Conservation (phyloP, 257 asterid genomes). For the Gentiana dahurica region DNA sequence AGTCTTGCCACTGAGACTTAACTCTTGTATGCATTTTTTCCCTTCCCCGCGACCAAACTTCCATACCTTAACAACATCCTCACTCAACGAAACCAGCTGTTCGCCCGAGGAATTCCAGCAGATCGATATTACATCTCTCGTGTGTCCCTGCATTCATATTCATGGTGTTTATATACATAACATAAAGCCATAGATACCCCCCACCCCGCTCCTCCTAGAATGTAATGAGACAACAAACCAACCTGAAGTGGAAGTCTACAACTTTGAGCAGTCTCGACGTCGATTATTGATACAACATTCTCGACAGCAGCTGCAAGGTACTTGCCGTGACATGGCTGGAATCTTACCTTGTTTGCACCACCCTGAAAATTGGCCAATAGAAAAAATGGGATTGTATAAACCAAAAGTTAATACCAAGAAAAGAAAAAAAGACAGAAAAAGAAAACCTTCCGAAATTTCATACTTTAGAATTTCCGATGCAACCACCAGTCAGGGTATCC, state of each 20-base stretch:
- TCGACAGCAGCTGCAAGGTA: conserved; percentile 23
- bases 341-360: conserved; percentile 25
- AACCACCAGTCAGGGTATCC: conserved; percentile 21
- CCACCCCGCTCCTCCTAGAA: background rate
- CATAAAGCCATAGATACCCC: background rate
- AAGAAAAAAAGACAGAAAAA: background rate
- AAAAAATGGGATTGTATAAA: background rate
- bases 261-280: conserved; percentile 27
- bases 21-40: conserved; percentile 21
- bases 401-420: background rate
- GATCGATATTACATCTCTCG: conserved; percentile 15
- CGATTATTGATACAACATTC: conserved; percentile 23
- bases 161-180: background rate
- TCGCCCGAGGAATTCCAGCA: conserved; percentile 34
- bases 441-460: no score
- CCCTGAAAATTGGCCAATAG: conserved; percentile 15
- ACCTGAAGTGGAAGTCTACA: conserved; percentile 20
- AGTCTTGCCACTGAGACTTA: conserved; percentile 17
- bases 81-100: conserved; percentile 26
- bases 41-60: conserved; percentile 21
- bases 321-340: conserved; percentile 24
- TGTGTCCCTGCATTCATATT: conserved; percentile 19
- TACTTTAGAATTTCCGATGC: conserved; percentile 27
- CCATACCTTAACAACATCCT: conserved; percentile 30
- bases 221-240: background rate